Percentiles rank a stretch among this genome's conserved stretches.
Evolutionary conservation across 768 basidiomycete species (phyloP).

Genomic region (Imleria badia): DNA sequence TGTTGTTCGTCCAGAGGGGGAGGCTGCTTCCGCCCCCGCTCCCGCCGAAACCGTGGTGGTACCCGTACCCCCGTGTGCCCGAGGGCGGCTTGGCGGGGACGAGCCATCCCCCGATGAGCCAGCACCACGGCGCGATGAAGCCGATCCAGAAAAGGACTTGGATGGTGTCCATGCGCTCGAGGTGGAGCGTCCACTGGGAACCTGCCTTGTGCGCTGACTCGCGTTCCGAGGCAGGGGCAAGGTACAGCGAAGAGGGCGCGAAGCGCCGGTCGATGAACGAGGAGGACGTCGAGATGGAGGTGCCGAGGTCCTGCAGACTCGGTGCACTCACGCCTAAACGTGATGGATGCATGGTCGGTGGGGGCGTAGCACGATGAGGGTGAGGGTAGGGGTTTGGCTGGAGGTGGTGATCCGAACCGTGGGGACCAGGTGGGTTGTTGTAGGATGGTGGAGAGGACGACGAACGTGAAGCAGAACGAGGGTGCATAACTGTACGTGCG

Average conservation of each 20-base stretch:
- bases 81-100: slow-evolving; percentile 24
- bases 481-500: slow-evolving; percentile 11
- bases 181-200: slow-evolving; percentile 10
- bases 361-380: slow-evolving; percentile 12
- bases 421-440: slow-evolving; percentile 16
- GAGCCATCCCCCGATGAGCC: slow-evolving; percentile 79
- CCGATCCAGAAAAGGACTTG: slow-evolving; percentile 75
- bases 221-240: slow-evolving; percentile 35
- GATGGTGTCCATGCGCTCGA: slow-evolving; percentile 33
- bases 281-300: slow-evolving; percentile 40
- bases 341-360: slow-evolving; percentile 6
- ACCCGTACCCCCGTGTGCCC: slow-evolving; percentile 17
- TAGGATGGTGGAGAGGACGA: slow-evolving; percentile 29
- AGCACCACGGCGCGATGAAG: slow-evolving; percentile 70
- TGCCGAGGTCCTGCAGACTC: slow-evolving; percentile 28
- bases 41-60: slow-evolving; percentile 34
- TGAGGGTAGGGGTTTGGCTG: slow-evolving; percentile 10
- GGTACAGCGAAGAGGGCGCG: slow-evolving; percentile 42
- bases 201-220: slow-evolving; percentile 23
- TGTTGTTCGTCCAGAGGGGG: slow-evolving; percentile 36
- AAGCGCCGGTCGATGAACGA: slow-evolving; percentile 55
- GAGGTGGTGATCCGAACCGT: slow-evolving; percentile 18
- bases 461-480: slow-evolving; percentile 17
- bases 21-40: slow-evolving; percentile 37
- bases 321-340: slow-evolving; percentile 19